A percentile compares a stretch with the other conserved stretches of the same genome.
Evolutionary conservation across 306 rosid species (phyloP).

Genomic region (Dryas octopetala): DNA sequence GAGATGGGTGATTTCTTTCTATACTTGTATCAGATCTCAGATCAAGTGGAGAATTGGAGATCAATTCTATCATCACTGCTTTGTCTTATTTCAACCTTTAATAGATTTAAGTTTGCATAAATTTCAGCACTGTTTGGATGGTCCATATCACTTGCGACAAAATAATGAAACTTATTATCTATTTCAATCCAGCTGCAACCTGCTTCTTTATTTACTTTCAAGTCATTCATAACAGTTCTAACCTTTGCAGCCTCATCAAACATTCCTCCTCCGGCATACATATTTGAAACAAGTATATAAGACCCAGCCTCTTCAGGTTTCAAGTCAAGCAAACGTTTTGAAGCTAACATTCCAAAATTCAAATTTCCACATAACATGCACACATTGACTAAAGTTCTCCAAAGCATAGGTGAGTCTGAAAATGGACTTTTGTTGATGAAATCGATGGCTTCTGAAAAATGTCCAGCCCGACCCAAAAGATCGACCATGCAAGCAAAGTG

Average conservation of each 20-base stretch:
- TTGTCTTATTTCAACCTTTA: slow-evolving; percentile 28
- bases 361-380: slow-evolving; percentile 42
- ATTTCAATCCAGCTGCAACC: slow-evolving; percentile 56
- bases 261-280: slow-evolving; percentile 50
- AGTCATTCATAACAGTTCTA: slow-evolving; percentile 50
- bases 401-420: slow-evolving; percentile 44
- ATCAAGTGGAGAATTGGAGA: neutral
- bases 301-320: slow-evolving; percentile 50
- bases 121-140: slow-evolving; percentile 49
- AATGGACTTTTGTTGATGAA: slow-evolving; percentile 39
- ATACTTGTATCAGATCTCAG: neutral
- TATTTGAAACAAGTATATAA: slow-evolving; percentile 48
- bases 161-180: slow-evolving; percentile 43
- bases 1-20: neutral
- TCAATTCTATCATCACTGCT: neutral
- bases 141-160: slow-evolving; percentile 45
- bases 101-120: slow-evolving; percentile 36
- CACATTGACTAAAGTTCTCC: slow-evolving; percentile 53
- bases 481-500: slow-evolving; percentile 46
- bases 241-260: slow-evolving; percentile 51
- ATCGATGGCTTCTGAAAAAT: slow-evolving; percentile 34
- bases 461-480: slow-evolving; percentile 45
- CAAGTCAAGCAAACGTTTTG: slow-evolving; percentile 46
- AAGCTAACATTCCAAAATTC: slow-evolving; percentile 40
- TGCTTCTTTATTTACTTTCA: slow-evolving; percentile 47